These are phyloP conservation scores for Lagerstroemia speciosa DNA, from an alignment of 345 rosid species.

Conservation along the genomic window DNA sequence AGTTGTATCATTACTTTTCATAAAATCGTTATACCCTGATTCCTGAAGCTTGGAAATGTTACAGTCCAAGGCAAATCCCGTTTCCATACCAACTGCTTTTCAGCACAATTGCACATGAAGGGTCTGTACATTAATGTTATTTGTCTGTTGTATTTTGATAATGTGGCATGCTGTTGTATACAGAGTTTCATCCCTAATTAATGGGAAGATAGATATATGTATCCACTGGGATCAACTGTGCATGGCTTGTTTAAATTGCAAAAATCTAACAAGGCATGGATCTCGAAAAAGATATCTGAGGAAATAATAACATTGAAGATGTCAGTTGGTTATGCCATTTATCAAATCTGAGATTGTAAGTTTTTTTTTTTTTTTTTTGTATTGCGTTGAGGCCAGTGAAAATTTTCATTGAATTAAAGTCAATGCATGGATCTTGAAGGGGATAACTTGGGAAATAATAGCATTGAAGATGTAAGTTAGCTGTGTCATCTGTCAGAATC, in stretches of 20 bases:
- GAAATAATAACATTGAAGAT: slow-evolving; percentile 37
- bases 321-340: slow-evolving; percentile 62
- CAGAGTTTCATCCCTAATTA: not conserved
- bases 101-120: too few relatives aligned
- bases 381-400: not conserved
- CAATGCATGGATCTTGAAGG: not conserved
- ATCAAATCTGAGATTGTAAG: slow-evolving; percentile 59
- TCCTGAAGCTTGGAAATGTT: too few relatives aligned
- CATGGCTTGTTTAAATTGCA: not conserved
- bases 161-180: not conserved
- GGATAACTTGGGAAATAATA: too few relatives aligned
- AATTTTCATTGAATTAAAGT: not conserved
- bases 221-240: not conserved
- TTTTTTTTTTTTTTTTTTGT: not conserved
- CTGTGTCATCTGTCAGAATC: too few relatives aligned
- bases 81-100: too few relatives aligned
- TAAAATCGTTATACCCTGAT: too few relatives aligned
- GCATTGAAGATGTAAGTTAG: too few relatives aligned
- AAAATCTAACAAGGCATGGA: slow-evolving; percentile 15
- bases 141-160: too few relatives aligned
- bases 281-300: slow-evolving; percentile 20
- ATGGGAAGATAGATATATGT: not conserved
- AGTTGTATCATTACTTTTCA: too few relatives aligned
- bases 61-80: too few relatives aligned
- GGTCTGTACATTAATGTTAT: too few relatives aligned